These are phyloP conservation scores for Nematocida sp. DNA, from an alignment of 371 early-diverging fungal genomes.

Conservation along the genomic window DNA sequence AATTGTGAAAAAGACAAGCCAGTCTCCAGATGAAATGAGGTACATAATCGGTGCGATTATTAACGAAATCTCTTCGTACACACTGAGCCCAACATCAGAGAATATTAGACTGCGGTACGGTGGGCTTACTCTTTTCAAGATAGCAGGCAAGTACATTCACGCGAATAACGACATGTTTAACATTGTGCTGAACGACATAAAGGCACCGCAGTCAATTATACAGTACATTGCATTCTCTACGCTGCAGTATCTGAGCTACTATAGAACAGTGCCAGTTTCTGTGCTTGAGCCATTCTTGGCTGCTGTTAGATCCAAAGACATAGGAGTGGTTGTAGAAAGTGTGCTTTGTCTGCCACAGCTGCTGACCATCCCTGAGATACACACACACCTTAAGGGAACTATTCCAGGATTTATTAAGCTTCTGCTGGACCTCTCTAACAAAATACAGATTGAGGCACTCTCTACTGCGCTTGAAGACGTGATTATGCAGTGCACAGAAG, in stretches of 20 bases:
- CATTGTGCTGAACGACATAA: slow-evolving; percentile 53
- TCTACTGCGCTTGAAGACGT: slow-evolving; percentile 62
- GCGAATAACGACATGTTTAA: slow-evolving; percentile 46
- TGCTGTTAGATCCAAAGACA: slow-evolving; percentile 46
- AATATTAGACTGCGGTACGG: slow-evolving; percentile 58
- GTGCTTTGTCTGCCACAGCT: slow-evolving; percentile 64
- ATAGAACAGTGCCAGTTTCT: slow-evolving; percentile 47
- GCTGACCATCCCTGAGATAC: slow-evolving; percentile 33
- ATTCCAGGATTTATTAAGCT: slow-evolving; percentile 64
- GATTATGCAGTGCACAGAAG: slow-evolving; percentile 63
- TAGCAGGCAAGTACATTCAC: slow-evolving; percentile 40
- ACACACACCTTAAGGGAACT: slow-evolving; percentile 24
- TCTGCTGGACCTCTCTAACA: slow-evolving; percentile 57
- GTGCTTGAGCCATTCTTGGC: slow-evolving; percentile 46
- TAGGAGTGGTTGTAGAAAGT: slow-evolving; percentile 65
- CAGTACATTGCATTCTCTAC: slow-evolving; percentile 57
- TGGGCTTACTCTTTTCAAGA: slow-evolving; percentile 62
- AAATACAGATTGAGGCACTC: slow-evolving; percentile 67
- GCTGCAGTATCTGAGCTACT: slow-evolving; percentile 67
- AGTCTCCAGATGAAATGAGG: slow-evolving; percentile 32
- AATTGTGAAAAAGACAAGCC: slow-evolving; percentile 57
- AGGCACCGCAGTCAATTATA: slow-evolving; percentile 57
- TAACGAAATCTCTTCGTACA: slow-evolving; percentile 25
- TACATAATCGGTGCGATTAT: slow-evolving; percentile 52
- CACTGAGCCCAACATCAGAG: slow-evolving; percentile 30